Evolutionary conservation across 768 basidiomycete species (phyloP).

Genomic region (Phaffia australis): DNA sequence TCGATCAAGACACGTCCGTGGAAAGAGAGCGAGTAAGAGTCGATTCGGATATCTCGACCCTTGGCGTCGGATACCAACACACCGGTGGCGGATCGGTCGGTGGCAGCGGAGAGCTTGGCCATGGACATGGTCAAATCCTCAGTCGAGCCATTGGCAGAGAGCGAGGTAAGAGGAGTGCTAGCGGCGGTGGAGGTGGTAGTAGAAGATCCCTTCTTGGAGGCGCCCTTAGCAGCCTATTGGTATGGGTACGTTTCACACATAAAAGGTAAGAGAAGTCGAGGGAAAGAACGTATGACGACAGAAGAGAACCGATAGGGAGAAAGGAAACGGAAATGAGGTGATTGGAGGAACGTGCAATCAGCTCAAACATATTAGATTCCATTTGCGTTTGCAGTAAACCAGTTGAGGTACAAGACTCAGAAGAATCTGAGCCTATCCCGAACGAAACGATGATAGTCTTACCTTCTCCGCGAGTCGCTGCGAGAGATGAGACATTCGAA

Average conservation of each 20-base stretch:
- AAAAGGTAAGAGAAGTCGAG: too few relatives aligned
- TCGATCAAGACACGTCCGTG: slow-evolving; percentile 68
- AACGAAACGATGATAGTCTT: background rate
- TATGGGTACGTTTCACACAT: too few relatives aligned
- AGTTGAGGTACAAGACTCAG: too few relatives aligned
- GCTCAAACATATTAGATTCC: too few relatives aligned
- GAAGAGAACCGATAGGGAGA: background rate
- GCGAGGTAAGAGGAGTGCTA: slow-evolving; percentile 71
- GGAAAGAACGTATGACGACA: background rate
- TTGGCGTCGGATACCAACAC: slow-evolving; percentile 87
- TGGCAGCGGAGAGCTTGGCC: slow-evolving; percentile 79
- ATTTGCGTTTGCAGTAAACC: too few relatives aligned
- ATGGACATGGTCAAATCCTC: slow-evolving; percentile 64
- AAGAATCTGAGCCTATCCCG: too few relatives aligned
- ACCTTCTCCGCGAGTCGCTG: slow-evolving; percentile 16
- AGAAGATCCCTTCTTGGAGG: slow-evolving; percentile 42
- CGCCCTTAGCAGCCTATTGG: slow-evolving; percentile 47
- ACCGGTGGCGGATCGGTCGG: slow-evolving; percentile 85
- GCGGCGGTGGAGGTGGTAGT: slow-evolving; percentile 52
- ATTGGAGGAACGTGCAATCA: too few relatives aligned
- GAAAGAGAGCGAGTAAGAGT: slow-evolving; percentile 89
- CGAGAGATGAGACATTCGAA: background rate
- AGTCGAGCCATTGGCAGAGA: slow-evolving; percentile 64
- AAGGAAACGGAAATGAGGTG: background rate
- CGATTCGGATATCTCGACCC: slow-evolving; percentile 93